Base-by-base conservation (phyloP, 805 yeast species). In the Wickerhamiella allomyrinae region DNA sequence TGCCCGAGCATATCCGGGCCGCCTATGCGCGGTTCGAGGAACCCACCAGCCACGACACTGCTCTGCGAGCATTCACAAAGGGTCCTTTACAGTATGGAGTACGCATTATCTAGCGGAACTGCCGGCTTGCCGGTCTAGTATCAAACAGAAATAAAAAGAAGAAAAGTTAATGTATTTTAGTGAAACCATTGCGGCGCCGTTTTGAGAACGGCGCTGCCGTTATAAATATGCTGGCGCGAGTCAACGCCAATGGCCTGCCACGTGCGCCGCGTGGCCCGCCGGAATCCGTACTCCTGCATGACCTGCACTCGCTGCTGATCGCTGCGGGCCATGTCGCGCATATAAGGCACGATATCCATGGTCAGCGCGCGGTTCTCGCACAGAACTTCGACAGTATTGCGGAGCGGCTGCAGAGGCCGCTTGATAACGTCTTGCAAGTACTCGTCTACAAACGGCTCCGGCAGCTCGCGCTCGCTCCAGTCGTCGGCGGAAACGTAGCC, bases 291-390 rank as follows among this genome's bases (percentile, higher is more conserved):
- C 3, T 42, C 20, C 17, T 33, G 41, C 15, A 46, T 31, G 29
- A 31, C 23, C 17, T 29, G 34, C 37, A 8, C 15, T 22, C 55
- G 45, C 5, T 27, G 38, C 14, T 20, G 24, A 25, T 59, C 64
- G 3, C 45, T 45, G n/a, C 50, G 48, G 2, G 57, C 62, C 49
- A 59, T 57, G 3, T 29, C 29, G 5, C 64, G 52, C 29, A 52
- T 39, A 40, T 42, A 50, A 1, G 64, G 63, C 1, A 52, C 50
- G 6, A 57, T 25, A 19, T 58, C 60, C 1, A 47, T 20, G 7
- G 50, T 43, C 25, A 47, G 22, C 1, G 34, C 17, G 35, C 15
- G 17, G 41, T 6, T 29, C 29, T 23, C 8, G 37, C n/a, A 7
- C 37, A 15, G 20, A 29, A 23, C 10, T 19, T 20, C 39, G 17